Base-by-base conservation (phyloP, 371 early-diverging fungal genomes). In the Ordospora pajunii region DNA sequence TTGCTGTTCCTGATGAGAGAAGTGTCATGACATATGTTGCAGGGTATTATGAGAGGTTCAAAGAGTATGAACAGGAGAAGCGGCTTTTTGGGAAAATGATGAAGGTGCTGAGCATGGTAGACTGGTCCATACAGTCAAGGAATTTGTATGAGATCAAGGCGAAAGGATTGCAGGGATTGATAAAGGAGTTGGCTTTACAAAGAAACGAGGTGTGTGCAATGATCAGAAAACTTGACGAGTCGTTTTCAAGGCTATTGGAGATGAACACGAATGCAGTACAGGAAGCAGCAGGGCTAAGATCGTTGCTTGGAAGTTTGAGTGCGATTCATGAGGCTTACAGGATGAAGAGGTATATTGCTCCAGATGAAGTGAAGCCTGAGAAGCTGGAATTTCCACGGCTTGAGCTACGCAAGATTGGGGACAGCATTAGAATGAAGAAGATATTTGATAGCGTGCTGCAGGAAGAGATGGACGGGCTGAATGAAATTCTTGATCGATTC, bases 11-110 rank as follows among this genome's bases (percentile, higher is more conserved):
- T 11, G 97, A 97, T 86, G 94, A 95, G 73, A 88, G 90, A 40
- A 95, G 94, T 2, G 88, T 97, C 37, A 93, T 95, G 91, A 95
- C 97, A 44, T 97, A 97, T 80, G 92, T 96, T 11, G 93, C 95
- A 8, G 91, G 93, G 84, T 97, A 95, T 82, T 97, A 82, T 45
- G 37, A 66, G 5, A 76, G 67, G 25, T 75, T 82, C 50, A 58
- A 50, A 14, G 58, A 67, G 25, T 45, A 68, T 21, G 71, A 78
- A 37, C 52, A 25, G 42, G 52, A 74, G 40, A 48, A 43, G 14
- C 44, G 5, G 21, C 12, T n/a, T 32, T 65, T 70, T n/a, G 66
- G 51, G 2, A 44, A 63, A 9, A 19, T 67, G n/a, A 64, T 50
- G 37, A 45, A 62, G 9, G n/a, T 72, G 17, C 21, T 75, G 19